Evolutionary conservation across 108 stramenopile species (phyloP).

Genomic region (Cyclotella sp.): DNA sequence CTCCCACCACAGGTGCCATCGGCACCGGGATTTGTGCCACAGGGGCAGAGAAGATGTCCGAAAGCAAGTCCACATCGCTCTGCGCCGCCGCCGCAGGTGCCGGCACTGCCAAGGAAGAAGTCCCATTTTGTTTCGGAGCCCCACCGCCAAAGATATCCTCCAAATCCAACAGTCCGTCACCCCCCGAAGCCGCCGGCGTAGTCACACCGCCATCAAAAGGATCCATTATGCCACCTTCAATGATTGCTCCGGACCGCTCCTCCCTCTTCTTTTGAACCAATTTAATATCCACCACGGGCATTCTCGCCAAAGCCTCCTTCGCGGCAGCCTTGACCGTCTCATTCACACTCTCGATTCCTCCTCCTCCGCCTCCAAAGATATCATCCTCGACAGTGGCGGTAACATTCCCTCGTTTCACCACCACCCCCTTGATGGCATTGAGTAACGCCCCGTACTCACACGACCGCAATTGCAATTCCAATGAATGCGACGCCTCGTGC

Average conservation of each 20-base stretch:
- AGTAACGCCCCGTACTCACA: constrained; percentile 94
- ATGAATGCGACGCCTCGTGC: constrained; percentile 74
- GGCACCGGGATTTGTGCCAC: constrained; percentile 52
- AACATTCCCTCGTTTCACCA: constrained; percentile 26
- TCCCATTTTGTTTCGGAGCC: constrained; percentile 57
- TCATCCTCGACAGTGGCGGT: constrained; percentile 45
- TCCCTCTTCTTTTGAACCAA: constrained; percentile 77
- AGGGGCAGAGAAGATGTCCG: constrained; percentile 89
- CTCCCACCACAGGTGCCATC: constrained; percentile 39
- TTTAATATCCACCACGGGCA: constrained; percentile 94
- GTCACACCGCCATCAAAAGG: constrained; percentile 38
- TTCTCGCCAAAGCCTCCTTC: constrained; percentile 90
- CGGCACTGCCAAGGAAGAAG: constrained; percentile 21
- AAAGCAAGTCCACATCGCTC: constrained; percentile 88
- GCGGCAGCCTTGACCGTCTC: constrained; percentile 72
- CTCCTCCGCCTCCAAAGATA: constrained; percentile 69
- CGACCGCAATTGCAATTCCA: constrained; percentile 94
- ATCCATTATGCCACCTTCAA: constrained; percentile 44
- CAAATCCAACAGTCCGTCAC: constrained; percentile 79
- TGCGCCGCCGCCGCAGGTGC: constrained; percentile 41
- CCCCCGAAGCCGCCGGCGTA: constrained; percentile 54
- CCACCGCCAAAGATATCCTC: constrained; percentile 94
- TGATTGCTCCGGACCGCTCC: constrained; percentile 43
- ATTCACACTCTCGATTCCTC: constrained; percentile 49
- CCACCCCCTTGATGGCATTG: constrained; percentile 66